phyloP scores from a whole-genome alignment of 306 rosid species.

The Prunus salicina region DNA sequence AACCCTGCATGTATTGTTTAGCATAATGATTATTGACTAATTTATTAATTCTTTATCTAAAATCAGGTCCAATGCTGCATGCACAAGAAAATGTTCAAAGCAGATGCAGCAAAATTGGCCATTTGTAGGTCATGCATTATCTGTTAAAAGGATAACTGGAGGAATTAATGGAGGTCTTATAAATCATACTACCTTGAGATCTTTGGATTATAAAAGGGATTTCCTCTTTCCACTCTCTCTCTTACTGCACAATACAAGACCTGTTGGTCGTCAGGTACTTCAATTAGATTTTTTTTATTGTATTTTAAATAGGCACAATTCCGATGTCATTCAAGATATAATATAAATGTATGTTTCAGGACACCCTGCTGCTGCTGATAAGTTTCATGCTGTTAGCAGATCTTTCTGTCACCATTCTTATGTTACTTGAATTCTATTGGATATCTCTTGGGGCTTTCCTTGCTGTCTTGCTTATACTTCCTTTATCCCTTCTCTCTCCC shows the following conservation, averaged over 20 bases:
- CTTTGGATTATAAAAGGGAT: constrained; percentile 78
- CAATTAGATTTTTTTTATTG: constrained; percentile 14
- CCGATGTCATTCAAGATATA: constrained; percentile 26
- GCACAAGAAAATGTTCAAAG: constrained; percentile 44
- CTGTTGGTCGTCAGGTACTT: constrained; percentile 89
- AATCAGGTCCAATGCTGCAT: constrained; percentile 49
- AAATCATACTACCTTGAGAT: constrained; percentile 67
- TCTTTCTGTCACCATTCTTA: constrained; percentile 83
- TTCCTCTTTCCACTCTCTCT: constrained; percentile 73
- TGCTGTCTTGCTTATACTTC: constrained; percentile 81
- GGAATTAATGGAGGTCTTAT: constrained; percentile 92
- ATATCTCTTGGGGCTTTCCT: constrained; percentile 92
- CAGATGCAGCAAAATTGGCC: constrained; percentile 77
- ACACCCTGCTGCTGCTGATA: constrained; percentile 77
- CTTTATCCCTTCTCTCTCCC: constrained; percentile 85
- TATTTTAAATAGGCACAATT: constrained; percentile 8
- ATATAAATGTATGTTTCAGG: constrained; percentile 59
- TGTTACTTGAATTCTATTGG: constrained; percentile 96
- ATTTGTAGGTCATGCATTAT: constrained; percentile 61
- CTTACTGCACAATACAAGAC: constrained; percentile 87
- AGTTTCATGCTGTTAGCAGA: constrained; percentile 77
- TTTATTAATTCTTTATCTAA: constrained; percentile 18
- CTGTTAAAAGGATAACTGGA: constrained; percentile 81
- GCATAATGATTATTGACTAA: constrained; percentile 1
- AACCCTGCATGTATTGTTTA: not conserved